Base-by-base conservation (phyloP, 495 filamentous ascomycete genomes). In the Xylaria telfairii region DNA sequence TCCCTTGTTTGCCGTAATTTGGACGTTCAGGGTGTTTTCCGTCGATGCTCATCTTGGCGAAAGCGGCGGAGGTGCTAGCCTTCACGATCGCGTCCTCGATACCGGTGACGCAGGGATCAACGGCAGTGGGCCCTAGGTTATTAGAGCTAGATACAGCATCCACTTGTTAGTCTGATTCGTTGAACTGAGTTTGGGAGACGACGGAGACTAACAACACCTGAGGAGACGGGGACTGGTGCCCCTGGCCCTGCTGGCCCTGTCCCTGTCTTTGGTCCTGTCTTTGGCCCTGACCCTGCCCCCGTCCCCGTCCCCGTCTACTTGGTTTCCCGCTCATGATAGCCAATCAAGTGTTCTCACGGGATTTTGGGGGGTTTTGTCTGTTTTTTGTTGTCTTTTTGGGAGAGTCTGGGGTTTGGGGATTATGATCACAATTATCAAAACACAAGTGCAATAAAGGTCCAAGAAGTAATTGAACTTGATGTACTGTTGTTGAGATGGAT, bases 1-100 rank as follows among this genome's bases (percentile, higher is more conserved):
- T 71, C 87, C 87, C 37, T 71, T 71, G n/a, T 81, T 28, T 87
- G 30, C 87, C 87, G 73, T 83, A 88, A 4, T 81, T 84, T n/a
- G 88, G 88, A 34, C 87, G 82, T 49, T 75, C 71, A 32, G 77
- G 77, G 54, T 54, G 41, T 17, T 4, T 10, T 19, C 54, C 41
- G 30, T 21, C 10, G 47, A 54, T 10, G 15, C 34, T 54, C 19
- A 54, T 5, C 28, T n/a, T 15, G 21, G 32, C n/a, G 6, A 53
- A 42, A 24, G 44, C 42, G 8, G 47, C n/a, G 1, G n/a, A 1
- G 19, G 4, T 26, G 4, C 17, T 28, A 30, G n/a, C n/a, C n/a
- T 4, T 12, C 47, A 54, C 4, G n/a, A 66, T 4, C 12, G 9
- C 17, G 9, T 54, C 5, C 47, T 66, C 64, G 32, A 21, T 53